These are phyloP conservation scores for Paramecium bursaria DNA, from an alignment of 73 alveolate genomes.

Conservation along the genomic window DNA sequence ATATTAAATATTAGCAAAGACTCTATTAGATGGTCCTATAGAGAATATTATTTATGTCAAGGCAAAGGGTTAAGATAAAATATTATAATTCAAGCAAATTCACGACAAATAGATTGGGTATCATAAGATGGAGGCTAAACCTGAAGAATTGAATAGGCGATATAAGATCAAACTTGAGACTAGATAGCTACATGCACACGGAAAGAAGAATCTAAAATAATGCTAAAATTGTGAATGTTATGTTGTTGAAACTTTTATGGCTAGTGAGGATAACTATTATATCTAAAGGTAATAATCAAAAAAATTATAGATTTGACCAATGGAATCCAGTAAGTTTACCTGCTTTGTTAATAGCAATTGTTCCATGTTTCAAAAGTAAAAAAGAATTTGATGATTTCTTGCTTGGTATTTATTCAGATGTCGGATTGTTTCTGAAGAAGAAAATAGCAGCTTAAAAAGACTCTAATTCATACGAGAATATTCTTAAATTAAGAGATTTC, in stretches of 20 bases:
- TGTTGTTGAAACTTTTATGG: conserved; percentile 26
- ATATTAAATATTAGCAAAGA: conserved; percentile 7
- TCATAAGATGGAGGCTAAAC: conserved; percentile 1
- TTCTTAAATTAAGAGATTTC: conserved; percentile 27
- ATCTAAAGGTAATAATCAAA: not conserved
- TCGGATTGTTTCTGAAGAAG: not conserved
- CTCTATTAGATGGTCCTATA: not conserved
- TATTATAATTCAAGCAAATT: not conserved
- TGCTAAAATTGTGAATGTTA: conserved; percentile 36
- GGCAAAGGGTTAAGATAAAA: conserved; percentile 20
- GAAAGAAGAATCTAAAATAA: not conserved
- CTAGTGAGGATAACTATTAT: conserved; percentile 17
- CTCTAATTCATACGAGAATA: not conserved
- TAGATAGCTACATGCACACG: conserved; percentile 10
- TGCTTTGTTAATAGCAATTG: conserved; percentile 30
- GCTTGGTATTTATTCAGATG: conserved; percentile 1
- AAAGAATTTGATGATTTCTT: conserved; percentile 56
- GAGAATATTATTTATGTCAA: conserved; percentile 1
- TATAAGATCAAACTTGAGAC: conserved; percentile 22
- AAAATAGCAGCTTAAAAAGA: conserved; percentile 14
- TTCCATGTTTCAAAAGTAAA: conserved; percentile 36
- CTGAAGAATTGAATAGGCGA: not conserved
- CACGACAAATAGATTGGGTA: not conserved
- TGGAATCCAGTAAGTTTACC: conserved; percentile 64
- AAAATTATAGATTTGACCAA: conserved; percentile 25